Conservation (phyloP, 2,329 filamentous ascomycete species). For the Zymoseptoria ardabiliae region DNA sequence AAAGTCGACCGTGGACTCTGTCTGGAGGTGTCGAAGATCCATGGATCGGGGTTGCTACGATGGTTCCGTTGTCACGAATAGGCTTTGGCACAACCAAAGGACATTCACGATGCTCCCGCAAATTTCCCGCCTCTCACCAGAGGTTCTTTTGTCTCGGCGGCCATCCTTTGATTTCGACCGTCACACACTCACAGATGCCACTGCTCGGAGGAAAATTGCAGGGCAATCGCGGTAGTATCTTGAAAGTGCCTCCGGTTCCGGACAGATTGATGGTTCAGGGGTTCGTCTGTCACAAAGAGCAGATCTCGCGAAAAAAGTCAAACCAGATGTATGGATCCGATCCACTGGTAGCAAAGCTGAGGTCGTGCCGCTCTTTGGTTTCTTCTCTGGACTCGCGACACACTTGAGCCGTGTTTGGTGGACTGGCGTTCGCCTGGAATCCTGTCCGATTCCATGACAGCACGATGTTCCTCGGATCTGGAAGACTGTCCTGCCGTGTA, state of each 20-base stretch:
- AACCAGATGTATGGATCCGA: constrained; percentile 6
- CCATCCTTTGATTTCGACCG: neutral
- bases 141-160: neutral
- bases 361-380: constrained; percentile 5
- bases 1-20: neutral
- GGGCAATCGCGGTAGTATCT: constrained; percentile 1
- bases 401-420: constrained; percentile 9
- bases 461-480: constrained; percentile 8
- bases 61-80: neutral
- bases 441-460: constrained; percentile 9
- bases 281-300: too few relatives aligned
- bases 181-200: neutral
- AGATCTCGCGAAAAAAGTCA: constrained; percentile 1
- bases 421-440: constrained; percentile 6
- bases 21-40: neutral
- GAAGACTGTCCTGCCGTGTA: constrained; percentile 12
- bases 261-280: neutral
- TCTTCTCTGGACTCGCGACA: constrained; percentile 12
- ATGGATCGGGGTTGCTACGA: neutral
- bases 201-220: constrained; percentile 8
- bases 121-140: neutral
- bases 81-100: neutral
- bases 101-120: neutral
- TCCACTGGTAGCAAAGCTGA: constrained; percentile 6
- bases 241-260: constrained; percentile 9